Conservation (phyloP, 305 asterid genomes). For the Fraxinus latifolia region DNA sequence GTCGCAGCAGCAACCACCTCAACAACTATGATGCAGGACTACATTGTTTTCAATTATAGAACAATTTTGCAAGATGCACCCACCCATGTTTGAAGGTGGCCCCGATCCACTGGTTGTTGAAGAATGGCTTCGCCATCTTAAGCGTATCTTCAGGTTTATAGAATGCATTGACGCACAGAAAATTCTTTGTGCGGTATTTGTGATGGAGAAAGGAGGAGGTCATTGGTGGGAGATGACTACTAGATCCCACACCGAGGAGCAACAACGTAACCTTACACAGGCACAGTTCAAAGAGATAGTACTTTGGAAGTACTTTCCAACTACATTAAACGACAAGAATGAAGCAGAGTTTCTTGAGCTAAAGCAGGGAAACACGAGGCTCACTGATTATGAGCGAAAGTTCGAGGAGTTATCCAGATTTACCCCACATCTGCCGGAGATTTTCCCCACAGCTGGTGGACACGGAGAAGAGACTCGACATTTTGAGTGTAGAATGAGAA, state of each 20-base stretch:
- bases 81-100: not conserved
- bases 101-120: not conserved
- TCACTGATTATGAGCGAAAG: not conserved
- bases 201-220: not conserved
- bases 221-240: not conserved
- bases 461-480: not conserved
- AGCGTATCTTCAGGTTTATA: not conserved
- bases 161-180: not conserved
- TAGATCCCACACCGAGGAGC: not conserved
- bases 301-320: too few relatives aligned
- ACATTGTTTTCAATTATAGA: not conserved
- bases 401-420: not conserved
- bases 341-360: not conserved
- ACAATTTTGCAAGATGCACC: not conserved
- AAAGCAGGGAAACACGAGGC: not conserved
- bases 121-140: not conserved
- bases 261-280: not conserved
- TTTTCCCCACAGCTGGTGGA: not conserved
- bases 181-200: not conserved
- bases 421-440: not conserved
- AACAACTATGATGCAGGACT: not conserved
- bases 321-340: not conserved
- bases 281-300: not conserved
- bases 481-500: not conserved
- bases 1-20: not conserved